Evolutionary conservation across 805 yeast genomes (phyloP).

Genomic region (Lipomyces japonicus): DNA sequence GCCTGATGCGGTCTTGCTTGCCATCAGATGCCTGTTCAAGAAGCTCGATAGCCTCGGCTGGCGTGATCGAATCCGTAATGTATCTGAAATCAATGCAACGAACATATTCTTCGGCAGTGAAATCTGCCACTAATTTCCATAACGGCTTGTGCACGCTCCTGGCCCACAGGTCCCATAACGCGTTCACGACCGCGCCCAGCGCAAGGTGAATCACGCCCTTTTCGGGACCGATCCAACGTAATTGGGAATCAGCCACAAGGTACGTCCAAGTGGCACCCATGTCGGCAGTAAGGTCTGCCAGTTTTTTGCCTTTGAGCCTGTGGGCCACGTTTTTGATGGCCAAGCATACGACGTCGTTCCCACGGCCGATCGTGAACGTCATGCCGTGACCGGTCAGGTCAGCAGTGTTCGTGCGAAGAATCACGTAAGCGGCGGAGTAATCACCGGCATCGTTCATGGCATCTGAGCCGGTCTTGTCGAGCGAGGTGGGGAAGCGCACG

Average conservation of each 20-base stretch:
- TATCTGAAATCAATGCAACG: conserved; percentile 44
- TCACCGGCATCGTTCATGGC: conserved; percentile 44
- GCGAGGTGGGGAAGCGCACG: conserved; percentile 35
- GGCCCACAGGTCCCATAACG: conserved; percentile 47
- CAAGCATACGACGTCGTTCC: conserved; percentile 39
- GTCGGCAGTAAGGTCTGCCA: conserved; percentile 38
- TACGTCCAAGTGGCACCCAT: conserved; percentile 44
- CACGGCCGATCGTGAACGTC: conserved; percentile 45
- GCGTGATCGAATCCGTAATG: conserved; percentile 45
- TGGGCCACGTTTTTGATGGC: conserved; percentile 42
- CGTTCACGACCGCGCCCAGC: conserved; percentile 43
- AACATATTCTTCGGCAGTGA: conserved; percentile 44
- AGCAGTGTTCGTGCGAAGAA: conserved; percentile 11
- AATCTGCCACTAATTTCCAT: conserved; percentile 44
- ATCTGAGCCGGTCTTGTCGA: conserved; percentile 43
- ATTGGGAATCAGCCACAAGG: conserved; percentile 42
- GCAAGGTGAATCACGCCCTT: conserved; percentile 45
- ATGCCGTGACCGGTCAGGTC: conserved; percentile 42
- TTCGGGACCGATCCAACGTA: conserved; percentile 48
- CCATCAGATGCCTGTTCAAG: conserved; percentile 36
- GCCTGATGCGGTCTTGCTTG: conserved; percentile 37
- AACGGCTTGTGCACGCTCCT: conserved; percentile 40
- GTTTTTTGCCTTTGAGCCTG: conserved; percentile 37
- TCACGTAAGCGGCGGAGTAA: conserved; percentile 43
- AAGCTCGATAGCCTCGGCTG: conserved; percentile 41